Evolutionary conservation across 2,329 filamentous ascomycete genomes (phyloP).

Genomic region (Colletotrichum simmondsii): DNA sequence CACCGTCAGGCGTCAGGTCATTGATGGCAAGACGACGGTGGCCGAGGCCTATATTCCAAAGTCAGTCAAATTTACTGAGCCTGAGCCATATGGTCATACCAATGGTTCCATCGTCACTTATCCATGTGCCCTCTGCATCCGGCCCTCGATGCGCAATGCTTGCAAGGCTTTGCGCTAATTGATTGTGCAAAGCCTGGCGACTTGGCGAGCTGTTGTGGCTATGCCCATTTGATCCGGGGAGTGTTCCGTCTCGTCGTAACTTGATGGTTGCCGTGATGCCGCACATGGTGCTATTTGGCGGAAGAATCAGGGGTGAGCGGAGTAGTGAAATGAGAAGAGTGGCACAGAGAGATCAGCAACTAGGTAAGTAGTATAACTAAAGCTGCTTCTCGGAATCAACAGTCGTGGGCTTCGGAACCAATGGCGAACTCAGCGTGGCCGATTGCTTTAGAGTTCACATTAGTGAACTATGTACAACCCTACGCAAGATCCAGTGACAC

Average conservation of each 20-base stretch:
- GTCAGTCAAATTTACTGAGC: not conserved
- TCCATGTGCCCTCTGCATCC: conserved; percentile 43
- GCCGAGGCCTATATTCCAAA: conserved; percentile 45
- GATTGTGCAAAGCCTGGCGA: not conserved
- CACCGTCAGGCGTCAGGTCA: conserved; percentile 56
- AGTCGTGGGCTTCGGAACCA: not conserved
- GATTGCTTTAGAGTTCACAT: not conserved
- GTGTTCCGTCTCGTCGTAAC: not conserved
- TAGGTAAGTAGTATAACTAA: not conserved
- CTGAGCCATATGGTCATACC: not conserved
- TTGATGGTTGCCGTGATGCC: conserved; percentile 24
- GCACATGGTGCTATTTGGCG: conserved; percentile 10
- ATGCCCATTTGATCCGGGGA: not conserved
- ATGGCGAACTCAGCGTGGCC: not conserved
- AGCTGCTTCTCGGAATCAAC: not conserved
- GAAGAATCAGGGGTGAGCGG: not conserved
- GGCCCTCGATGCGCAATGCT: conserved; percentile 44
- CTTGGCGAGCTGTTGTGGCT: not conserved
- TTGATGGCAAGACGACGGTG: conserved; percentile 64
- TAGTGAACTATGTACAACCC: not conserved
- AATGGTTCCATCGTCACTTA: conserved; percentile 25
- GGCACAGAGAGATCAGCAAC: not conserved
- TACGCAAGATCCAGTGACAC: not conserved
- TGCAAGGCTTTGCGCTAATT: conserved; percentile 18
- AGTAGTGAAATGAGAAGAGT: not conserved